Evolutionary conservation across 306 rosid species (phyloP).

Genomic region (Comarum palustre): DNA sequence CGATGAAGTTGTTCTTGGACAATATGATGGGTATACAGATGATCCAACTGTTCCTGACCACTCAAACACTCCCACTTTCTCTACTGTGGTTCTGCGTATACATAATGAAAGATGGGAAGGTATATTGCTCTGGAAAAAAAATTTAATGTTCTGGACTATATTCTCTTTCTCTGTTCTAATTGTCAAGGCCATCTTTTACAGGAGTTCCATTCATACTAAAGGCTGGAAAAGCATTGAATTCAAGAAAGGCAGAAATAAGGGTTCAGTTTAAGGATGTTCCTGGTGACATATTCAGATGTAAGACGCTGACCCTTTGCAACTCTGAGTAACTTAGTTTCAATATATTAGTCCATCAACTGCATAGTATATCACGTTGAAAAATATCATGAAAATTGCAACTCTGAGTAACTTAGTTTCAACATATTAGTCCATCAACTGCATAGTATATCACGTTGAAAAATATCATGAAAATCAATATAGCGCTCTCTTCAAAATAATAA

Average conservation of each 20-base stretch:
- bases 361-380: neutral
- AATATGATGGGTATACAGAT: slow-evolving; percentile 90
- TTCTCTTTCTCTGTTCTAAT: slow-evolving; percentile 7
- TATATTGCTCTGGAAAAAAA: slow-evolving; percentile 22
- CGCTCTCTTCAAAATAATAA: neutral
- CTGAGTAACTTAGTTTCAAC: slow-evolving; percentile 22
- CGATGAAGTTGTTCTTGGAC: slow-evolving; percentile 89
- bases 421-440: slow-evolving; percentile 9
- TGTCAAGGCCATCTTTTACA: slow-evolving; percentile 23
- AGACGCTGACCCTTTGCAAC: slow-evolving; percentile 29
- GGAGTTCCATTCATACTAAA: slow-evolving; percentile 93
- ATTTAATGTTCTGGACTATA: slow-evolving; percentile 16
- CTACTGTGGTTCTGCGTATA: slow-evolving; percentile 72
- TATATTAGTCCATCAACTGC: slow-evolving; percentile 10
- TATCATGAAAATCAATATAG: neutral
- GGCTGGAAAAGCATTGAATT: slow-evolving; percentile 89
- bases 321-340: slow-evolving; percentile 22
- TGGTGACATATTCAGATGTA: slow-evolving; percentile 96
- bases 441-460: neutral
- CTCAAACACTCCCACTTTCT: slow-evolving; percentile 96
- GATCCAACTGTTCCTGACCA: slow-evolving; percentile 91
- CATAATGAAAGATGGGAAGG: slow-evolving; percentile 99
- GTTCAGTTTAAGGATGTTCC: slow-evolving; percentile 98
- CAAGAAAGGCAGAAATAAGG: slow-evolving; percentile 91
- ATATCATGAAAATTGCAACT: neutral